Base-by-base conservation (phyloP, 306 rosid genomes). In the Rosa rugosa region DNA sequence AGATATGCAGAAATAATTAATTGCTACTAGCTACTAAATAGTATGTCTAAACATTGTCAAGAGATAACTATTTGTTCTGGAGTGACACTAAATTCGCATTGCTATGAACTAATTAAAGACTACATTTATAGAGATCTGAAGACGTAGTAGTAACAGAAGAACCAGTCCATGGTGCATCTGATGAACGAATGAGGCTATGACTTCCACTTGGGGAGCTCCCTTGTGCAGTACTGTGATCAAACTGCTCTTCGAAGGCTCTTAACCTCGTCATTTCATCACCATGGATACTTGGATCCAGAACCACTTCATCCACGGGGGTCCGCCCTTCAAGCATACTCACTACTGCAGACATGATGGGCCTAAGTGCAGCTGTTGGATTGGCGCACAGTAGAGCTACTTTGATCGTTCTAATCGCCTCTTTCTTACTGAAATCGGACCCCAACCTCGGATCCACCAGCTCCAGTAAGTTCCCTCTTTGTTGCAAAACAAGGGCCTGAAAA, bases 291-390 rank as follows among this genome's bases (percentile, higher is more conserved):
- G 72, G 76, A 73, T 82, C 79, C 8, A 51, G 38, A 5, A 56
- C 23, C 79, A 77, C 27, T n/a, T 53, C 71, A 8, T 27, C 42
- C 36, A 68, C 69, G 18, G 7, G 5, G n/a, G 75, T 45, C 23
- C 4, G 73, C 11, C 70, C 75, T 54, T 75, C 27, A 13, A 80
- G 79, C 79, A 74, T 80, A 44, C 67, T 47, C 22, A 80, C 73
- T 13, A 57, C 83, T 17, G 50, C 66, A 25, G 60, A 75, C 71
- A 80, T 80, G 34, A 60, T 50, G 14, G 83, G 83, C 83, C 83
- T 60, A n/a, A 77, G 38, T 11, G 45, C 0, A 27, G 83, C 18
- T 23, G 79, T 66, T 17, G 83, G 42, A 53, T 80, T 80, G 69
- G 75, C 51, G 73, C 83, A 80, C 1, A 73, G 25, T 5, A 73